phyloP scores from a whole-genome alignment of 2,329 filamentous ascomycete species.

The Aspergillus melleus region DNA sequence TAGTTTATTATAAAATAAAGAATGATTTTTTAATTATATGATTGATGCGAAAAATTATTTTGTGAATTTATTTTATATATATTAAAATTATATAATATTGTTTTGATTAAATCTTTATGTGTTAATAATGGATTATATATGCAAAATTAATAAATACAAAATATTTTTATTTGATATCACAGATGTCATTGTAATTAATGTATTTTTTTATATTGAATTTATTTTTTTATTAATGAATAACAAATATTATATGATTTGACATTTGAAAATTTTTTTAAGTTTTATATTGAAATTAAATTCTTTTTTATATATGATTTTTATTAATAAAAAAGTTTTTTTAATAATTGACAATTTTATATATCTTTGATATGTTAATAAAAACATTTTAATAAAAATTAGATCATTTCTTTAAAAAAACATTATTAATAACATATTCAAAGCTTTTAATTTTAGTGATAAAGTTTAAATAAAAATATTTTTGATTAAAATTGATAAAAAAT shows the following conservation, averaged over 20 bases:
- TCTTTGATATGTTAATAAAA: neutral
- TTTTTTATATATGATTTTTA: neutral
- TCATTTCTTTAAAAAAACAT: too few species aligned
- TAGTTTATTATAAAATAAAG: neutral
- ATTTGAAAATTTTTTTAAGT: neutral
- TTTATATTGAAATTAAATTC: neutral
- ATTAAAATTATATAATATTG: neutral
- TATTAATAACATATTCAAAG: too few species aligned
- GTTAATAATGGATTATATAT: neutral
- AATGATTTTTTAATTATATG: neutral
- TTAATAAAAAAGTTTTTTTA: neutral
- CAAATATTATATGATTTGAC: neutral
- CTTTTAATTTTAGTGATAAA: too few species aligned
- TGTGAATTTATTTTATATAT: neutral
- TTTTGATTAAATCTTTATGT: neutral
- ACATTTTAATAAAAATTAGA: too few species aligned
- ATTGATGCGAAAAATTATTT: neutral
- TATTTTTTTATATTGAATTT: neutral
- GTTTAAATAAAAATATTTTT: too few species aligned
- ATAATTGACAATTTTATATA: too few species aligned
- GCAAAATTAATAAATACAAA: neutral
- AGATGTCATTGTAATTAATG: neutral
- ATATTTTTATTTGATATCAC: neutral
- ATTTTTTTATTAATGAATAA: neutral
- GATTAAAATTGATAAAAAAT: too few species aligned